Percentiles rank a stretch among this genome's conserved stretches.
phyloP scores from a whole-genome alignment of 2,329 filamentous ascomycete species.

The Didymella exigua region DNA sequence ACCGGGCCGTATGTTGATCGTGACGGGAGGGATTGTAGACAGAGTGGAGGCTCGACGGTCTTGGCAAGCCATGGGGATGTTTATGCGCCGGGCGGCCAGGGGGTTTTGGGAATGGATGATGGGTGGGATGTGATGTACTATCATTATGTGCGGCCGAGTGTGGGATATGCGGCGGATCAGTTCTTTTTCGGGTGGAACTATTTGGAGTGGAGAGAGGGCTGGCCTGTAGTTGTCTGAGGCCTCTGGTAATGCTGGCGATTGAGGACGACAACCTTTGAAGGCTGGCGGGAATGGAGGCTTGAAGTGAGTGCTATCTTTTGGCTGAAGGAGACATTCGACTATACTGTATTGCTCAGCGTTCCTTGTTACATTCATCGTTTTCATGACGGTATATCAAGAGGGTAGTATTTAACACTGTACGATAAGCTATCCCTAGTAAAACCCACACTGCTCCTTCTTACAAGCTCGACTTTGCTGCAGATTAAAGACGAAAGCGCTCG shows the following conservation, averaged over 20 bases:
- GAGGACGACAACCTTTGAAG: neutral
- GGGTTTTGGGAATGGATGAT: slow-evolving; percentile 25
- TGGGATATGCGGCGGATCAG: slow-evolving; percentile 5
- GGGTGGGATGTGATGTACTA: slow-evolving; percentile 35
- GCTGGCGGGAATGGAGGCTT: neutral
- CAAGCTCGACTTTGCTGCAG: too few species aligned
- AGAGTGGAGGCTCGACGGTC: slow-evolving; percentile 64
- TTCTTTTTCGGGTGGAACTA: slow-evolving; percentile 43
- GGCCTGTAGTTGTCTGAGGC: slow-evolving; percentile 28
- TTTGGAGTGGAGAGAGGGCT: slow-evolving; percentile 35
- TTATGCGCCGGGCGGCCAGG: slow-evolving; percentile 45
- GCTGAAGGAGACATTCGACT: too few species aligned
- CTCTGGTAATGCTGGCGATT: neutral
- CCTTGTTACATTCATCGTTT: too few species aligned
- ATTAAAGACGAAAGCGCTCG: too few species aligned
- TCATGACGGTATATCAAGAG: too few species aligned
- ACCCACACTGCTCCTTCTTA: too few species aligned
- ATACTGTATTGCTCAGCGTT: too few species aligned
- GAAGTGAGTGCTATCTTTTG: too few species aligned
- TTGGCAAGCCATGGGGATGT: slow-evolving; percentile 60
- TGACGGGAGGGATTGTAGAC: slow-evolving; percentile 46
- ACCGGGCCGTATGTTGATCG: slow-evolving; percentile 57
- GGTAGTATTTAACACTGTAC: too few species aligned
- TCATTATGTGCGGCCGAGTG: slow-evolving; percentile 36
- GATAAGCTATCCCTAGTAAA: too few species aligned